phyloP scores from a whole-genome alignment of 2,329 filamentous ascomycete species.

The Rhexocercosporidium sp. region DNA sequence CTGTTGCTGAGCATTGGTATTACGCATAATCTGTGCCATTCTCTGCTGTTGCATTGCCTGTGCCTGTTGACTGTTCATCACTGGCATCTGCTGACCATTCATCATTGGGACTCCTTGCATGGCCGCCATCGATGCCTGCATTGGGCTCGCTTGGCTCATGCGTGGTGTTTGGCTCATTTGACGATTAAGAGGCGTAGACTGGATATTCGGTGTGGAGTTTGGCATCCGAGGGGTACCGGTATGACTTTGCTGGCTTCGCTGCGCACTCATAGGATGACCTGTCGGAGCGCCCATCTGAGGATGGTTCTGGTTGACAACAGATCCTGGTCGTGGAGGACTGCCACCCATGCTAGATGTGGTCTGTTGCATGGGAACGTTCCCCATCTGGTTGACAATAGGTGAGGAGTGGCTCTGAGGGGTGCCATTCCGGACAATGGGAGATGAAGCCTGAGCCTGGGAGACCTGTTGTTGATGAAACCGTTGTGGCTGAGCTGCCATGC shows the following conservation, averaged over 20 bases:
- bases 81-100: slow-evolving; percentile 41
- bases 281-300: slow-evolving; percentile 62
- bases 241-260: slow-evolving; percentile 71
- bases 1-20: slow-evolving; percentile 36
- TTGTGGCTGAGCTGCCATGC: slow-evolving; percentile 44
- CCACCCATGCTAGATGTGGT: slow-evolving; percentile 71
- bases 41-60: slow-evolving; percentile 39
- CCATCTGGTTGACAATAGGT: slow-evolving; percentile 59
- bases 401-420: slow-evolving; percentile 70
- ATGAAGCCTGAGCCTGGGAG: slow-evolving; percentile 68
- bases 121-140: slow-evolving; percentile 63
- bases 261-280: slow-evolving; percentile 66
- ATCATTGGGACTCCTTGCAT: slow-evolving; percentile 63
- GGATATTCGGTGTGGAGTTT: slow-evolving; percentile 65
- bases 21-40: slow-evolving; percentile 41
- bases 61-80: slow-evolving; percentile 42
- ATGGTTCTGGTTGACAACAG: slow-evolving; percentile 64
- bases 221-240: slow-evolving; percentile 67
- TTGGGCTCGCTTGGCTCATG: slow-evolving; percentile 67
- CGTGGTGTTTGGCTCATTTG: slow-evolving; percentile 62
- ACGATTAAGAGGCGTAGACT: slow-evolving; percentile 63
- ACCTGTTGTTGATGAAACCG: slow-evolving; percentile 52
- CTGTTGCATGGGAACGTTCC: slow-evolving; percentile 63
- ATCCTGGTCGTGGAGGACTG: slow-evolving; percentile 70
- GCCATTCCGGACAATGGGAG: slow-evolving; percentile 68